Evolutionary conservation across 495 filamentous ascomycete species (phyloP).

Genomic region (Neurospora sp.): DNA sequence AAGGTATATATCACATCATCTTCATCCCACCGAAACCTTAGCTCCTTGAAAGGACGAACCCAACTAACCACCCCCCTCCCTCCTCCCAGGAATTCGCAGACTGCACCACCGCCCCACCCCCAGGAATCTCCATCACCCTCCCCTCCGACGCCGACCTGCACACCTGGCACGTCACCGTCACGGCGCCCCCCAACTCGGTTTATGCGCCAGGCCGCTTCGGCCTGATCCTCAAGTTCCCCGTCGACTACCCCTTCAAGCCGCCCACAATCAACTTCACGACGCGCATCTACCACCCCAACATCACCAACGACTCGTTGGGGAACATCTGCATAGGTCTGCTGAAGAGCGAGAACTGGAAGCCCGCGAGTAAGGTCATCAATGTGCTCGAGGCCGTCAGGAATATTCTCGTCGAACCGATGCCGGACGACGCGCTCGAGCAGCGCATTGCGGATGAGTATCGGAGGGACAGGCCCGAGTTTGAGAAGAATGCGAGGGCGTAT

Average conservation of each 20-base stretch:
- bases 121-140: constrained; percentile 55
- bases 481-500: constrained; percentile 77
- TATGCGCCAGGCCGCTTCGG: constrained; percentile 77
- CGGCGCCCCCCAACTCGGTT: constrained; percentile 59
- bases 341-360: constrained; percentile 90
- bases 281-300: constrained; percentile 97
- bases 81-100: constrained; percentile 59
- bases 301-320: constrained; percentile 84
- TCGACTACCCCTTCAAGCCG: constrained; percentile 91
- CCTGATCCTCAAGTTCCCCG: constrained; percentile 64
- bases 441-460: constrained; percentile 80
- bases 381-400: constrained; percentile 73
- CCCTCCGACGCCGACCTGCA: constrained; percentile 66
- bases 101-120: constrained; percentile 51
- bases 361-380: constrained; percentile 61
- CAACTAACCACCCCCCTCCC: not conserved
- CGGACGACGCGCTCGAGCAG: constrained; percentile 87
- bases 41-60: not conserved
- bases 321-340: constrained; percentile 88
- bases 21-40: not conserved
- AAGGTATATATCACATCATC: constrained; percentile 35
- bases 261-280: constrained; percentile 80
- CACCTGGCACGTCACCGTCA: constrained; percentile 73
- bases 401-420: constrained; percentile 77
- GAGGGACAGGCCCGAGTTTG: constrained; percentile 60